Evolutionary conservation across 495 filamentous ascomycete genomes (phyloP).

Genomic region (Opeltia flavorubescens): DNA sequence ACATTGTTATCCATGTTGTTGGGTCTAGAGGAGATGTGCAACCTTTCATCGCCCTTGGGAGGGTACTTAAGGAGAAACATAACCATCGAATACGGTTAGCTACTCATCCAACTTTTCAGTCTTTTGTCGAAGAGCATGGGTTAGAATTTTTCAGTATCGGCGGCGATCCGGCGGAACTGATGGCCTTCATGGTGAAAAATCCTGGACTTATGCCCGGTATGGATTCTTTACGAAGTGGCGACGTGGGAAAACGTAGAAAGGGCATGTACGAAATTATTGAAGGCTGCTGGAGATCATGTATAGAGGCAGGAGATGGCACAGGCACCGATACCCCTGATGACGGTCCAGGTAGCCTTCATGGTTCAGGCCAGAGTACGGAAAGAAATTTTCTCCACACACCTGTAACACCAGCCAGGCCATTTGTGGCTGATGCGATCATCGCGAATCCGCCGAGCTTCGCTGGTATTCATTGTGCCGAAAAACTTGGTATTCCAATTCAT

Average conservation of each 20-base stretch:
- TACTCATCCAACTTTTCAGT: slow-evolving; percentile 57
- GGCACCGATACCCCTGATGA: slow-evolving; percentile 34
- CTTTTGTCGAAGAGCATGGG: slow-evolving; percentile 52
- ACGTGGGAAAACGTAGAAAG: slow-evolving; percentile 48
- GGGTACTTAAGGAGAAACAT: slow-evolving; percentile 43
- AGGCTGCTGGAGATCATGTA: slow-evolving; percentile 71
- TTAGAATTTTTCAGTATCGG: slow-evolving; percentile 72
- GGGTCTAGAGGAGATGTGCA: slow-evolving; percentile 70
- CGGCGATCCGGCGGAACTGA: slow-evolving; percentile 64
- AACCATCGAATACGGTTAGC: slow-evolving; percentile 67
- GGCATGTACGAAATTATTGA: slow-evolving; percentile 56
- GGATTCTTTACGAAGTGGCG: slow-evolving; percentile 50
- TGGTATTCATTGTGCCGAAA: slow-evolving; percentile 70
- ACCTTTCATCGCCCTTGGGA: slow-evolving; percentile 57
- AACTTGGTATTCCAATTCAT: slow-evolving; percentile 62
- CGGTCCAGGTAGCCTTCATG: slow-evolving; percentile 17
- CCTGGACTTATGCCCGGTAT: slow-evolving; percentile 64
- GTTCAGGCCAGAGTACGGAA: slow-evolving; percentile 12
- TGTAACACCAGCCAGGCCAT: slow-evolving; percentile 34
- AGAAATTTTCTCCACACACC: slow-evolving; percentile 15
- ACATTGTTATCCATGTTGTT: slow-evolving; percentile 70
- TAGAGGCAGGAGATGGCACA: slow-evolving; percentile 46
- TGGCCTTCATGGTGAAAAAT: slow-evolving; percentile 83
- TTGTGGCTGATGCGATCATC: slow-evolving; percentile 71
- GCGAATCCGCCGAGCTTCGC: slow-evolving; percentile 76